These are phyloP conservation scores for Venturia nashicola DNA, from an alignment of 2,329 filamentous ascomycete species.

Conservation along the genomic window DNA sequence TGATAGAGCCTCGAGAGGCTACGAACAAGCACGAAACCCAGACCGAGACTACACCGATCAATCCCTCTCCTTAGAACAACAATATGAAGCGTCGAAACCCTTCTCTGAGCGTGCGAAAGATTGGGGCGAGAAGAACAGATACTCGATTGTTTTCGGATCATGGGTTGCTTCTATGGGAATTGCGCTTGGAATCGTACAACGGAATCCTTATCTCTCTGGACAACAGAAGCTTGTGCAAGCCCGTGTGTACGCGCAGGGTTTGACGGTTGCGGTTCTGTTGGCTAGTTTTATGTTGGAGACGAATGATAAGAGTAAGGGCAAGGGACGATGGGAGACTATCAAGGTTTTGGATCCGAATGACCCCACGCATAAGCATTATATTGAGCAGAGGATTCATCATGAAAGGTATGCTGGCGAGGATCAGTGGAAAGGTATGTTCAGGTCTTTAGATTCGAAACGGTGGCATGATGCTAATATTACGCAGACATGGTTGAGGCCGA, in stretches of 20 bases:
- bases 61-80: slow-evolving; percentile 41
- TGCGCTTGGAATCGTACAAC: slow-evolving; percentile 62
- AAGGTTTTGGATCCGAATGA: slow-evolving; percentile 70
- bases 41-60: slow-evolving; percentile 49
- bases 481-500: slow-evolving; percentile 73
- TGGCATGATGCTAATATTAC: slow-evolving; percentile 10
- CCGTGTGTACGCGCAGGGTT: slow-evolving; percentile 82
- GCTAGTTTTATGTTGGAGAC: slow-evolving; percentile 74
- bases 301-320: slow-evolving; percentile 62
- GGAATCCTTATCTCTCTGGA: slow-evolving; percentile 61
- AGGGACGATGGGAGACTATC: slow-evolving; percentile 73
- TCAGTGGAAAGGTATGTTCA: slow-evolving; percentile 64
- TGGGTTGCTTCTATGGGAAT: slow-evolving; percentile 74
- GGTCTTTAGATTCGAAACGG: slow-evolving; percentile 6
- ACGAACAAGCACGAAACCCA: slow-evolving; percentile 58
- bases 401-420: slow-evolving; percentile 83
- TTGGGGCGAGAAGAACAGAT: slow-evolving; percentile 71
- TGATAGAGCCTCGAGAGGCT: slow-evolving; percentile 60
- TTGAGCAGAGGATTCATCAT: slow-evolving; percentile 80
- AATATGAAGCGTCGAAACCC: slow-evolving; percentile 44
- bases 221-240: slow-evolving; percentile 88
- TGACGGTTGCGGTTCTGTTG: slow-evolving; percentile 75
- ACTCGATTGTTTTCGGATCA: slow-evolving; percentile 68
- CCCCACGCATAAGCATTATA: slow-evolving; percentile 67
- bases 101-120: slow-evolving; percentile 49